Evolutionary conservation across 1,139 yeast species (phyloP), one percentile per base, ranked within the genome.

Genomic region (Geotrichum bryndzae): DNA sequence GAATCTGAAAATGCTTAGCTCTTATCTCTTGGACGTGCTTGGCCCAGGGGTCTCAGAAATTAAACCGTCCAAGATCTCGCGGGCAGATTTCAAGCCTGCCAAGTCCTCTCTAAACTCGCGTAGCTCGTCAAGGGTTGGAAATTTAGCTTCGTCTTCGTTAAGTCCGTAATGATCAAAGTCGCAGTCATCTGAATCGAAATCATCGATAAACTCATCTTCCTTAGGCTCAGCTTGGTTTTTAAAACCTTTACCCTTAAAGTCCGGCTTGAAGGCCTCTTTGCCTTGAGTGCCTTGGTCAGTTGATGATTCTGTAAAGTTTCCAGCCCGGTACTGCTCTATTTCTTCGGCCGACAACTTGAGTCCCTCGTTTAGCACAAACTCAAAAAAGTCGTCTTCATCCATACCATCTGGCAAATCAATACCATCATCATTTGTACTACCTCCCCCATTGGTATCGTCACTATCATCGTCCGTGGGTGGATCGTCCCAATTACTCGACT

Each of bases 381-480:
- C 88, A 69, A 84, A 79, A 70, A 85, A 84, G 68, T 84, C 89
- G 68, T 86, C 90, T 63, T 83, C 87, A 67, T 81, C 83, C 15
- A 84, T 80, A 57, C 74, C 80, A 60, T 64, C 62, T 7, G 52
- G 58, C 45, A 55, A 46, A 29, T 63, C 66, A 11, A 46, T 46
- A 22, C 61, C 61, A 10, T 63, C 66, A 2, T 64, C 66, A 7
- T 65, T 69, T 23, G 55, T 57, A 33, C 63, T 59, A 11, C 64
- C 62, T 5, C 73, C 74, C 22, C 69, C 70, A 3, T 70, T n/a
- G 1, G 35, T 18, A n/a, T 72, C 73, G 13, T 75, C 73, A 1
- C 66, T 62, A 3, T 69, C 68, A 51, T 72, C 73, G 38, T 68
- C 63, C 64, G 74, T 41, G 65, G 52, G 27, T 13, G 45, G 27